Evolutionary conservation across 177 flowering plant species (phyloP).

Genomic region (Telopea speciosissima): DNA sequence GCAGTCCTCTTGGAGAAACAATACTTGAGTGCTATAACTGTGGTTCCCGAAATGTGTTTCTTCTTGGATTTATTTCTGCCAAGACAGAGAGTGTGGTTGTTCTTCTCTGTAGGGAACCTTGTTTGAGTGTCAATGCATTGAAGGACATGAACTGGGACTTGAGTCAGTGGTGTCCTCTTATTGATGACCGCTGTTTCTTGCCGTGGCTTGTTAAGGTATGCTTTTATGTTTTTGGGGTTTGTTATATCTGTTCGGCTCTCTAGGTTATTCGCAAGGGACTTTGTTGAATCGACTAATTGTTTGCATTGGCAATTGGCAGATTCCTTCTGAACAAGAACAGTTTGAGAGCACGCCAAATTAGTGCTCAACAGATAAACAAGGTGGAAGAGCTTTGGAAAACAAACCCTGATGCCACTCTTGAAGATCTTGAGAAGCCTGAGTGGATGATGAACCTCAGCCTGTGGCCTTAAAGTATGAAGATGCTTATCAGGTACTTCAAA

Average conservation of each 20-base stretch:
- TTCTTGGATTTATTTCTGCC: constrained; percentile 97
- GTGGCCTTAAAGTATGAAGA: constrained; percentile 94
- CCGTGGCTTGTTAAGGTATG: constrained; percentile 95
- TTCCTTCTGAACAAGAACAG: constrained; percentile 98
- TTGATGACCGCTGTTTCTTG: constrained; percentile 96
- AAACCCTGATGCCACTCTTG: constrained; percentile 95
- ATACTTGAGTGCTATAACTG: constrained; percentile 98
- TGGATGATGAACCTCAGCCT: constrained; percentile 98
- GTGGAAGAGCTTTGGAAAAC: constrained; percentile 99
- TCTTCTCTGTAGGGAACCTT: constrained; percentile 95
- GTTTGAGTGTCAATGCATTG: constrained; percentile 87
- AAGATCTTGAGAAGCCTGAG: constrained; percentile 99
- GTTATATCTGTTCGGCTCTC: background rate
- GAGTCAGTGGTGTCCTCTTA: constrained; percentile 99
- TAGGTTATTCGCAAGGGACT: background rate
- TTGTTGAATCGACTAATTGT: constrained; percentile 11
- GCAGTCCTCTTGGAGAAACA: constrained; percentile 98
- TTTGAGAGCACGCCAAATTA: constrained; percentile 94
- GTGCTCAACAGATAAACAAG: constrained; percentile 98
- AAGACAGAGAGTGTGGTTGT: constrained; percentile 99
- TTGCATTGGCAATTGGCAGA: constrained; percentile 48
- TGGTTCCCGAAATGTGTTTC: constrained; percentile 97
- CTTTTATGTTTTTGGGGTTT: constrained; percentile 11
- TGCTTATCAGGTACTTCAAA: constrained; percentile 81
- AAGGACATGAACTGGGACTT: constrained; percentile 99